Base-by-base conservation (phyloP, 306 rosid species). In the Oemleria cerasiformis region DNA sequence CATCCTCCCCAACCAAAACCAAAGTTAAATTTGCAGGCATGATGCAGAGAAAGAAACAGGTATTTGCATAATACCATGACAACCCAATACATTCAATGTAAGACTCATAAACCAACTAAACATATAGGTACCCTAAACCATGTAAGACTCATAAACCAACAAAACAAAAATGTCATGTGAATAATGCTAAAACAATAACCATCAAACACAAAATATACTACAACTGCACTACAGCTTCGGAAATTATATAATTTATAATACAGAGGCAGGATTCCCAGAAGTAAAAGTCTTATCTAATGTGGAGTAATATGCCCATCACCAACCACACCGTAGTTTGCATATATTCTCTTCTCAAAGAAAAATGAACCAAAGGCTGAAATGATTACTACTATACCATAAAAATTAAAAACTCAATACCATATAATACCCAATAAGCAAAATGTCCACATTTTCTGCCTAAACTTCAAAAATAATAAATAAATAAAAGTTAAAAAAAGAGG, bases 391-490 rank as follows among this genome's bases (percentile, higher is more conserved):
- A 49, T 49, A 16, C 54, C 19, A 49, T 5, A 4, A 30, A 30
- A 30, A 30, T 30, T 30, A 49, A 10, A 57, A 48, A 67, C 19
- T 13, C 48, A 20, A 20, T 0, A 67, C 17, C 13, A 16, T 20
- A 3, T 25, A 2, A 50, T 12, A 73, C 51, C 60, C 63, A 34
- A 56, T 16, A 71, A 16, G 19, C 9, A 63, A 12, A 61, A 55
- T 16, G 62, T 2, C 15, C 9, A 5, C 10, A 6, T 0, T 49
- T 61, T 59, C 43, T 38, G 6, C 38, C 23, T 20, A 63, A 21
- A 63, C 4, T 62, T 51, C 25, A 63, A 66, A 54, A 72, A 49
- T n/a, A n/a, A n/a, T n/a, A n/a, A n/a, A n/a, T n/a, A n/a, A n/a
- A n/a, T n/a, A 58, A 20, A 67, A 38, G 0, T 2, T 7, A 9